These are phyloP conservation scores for Diddensiella santjacobensis DNA, from an alignment of 805 yeast species.

Conservation along the genomic window DNA sequence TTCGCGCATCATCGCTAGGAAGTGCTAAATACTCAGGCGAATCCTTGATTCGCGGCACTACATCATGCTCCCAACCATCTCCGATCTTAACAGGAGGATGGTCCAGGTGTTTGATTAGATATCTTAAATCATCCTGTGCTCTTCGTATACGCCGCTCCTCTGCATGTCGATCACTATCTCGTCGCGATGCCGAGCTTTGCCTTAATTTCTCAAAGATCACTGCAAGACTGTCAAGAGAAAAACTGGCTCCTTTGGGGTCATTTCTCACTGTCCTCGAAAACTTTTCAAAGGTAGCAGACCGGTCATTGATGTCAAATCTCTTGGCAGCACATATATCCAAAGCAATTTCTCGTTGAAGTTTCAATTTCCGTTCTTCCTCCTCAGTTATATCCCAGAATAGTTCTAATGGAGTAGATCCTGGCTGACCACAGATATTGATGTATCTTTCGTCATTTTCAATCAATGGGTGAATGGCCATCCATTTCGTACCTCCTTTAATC, in stretches of 20 bases:
- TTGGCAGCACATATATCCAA: slow-evolving; percentile 46
- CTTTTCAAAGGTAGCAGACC: slow-evolving; percentile 20
- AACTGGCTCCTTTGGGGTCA: slow-evolving; percentile 17
- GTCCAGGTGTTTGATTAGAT: slow-evolving; percentile 29
- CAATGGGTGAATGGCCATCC: slow-evolving; percentile 51
- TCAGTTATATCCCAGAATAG: slow-evolving; percentile 72
- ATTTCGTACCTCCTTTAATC: slow-evolving; percentile 51
- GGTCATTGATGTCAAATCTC: slow-evolving; percentile 26
- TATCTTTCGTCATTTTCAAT: slow-evolving; percentile 57
- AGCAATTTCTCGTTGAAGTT: slow-evolving; percentile 57
- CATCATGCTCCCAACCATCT: slow-evolving; percentile 37
- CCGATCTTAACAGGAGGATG: slow-evolving; percentile 31
- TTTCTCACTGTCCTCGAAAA: slow-evolving; percentile 24
- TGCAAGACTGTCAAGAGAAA: slow-evolving; percentile 15
- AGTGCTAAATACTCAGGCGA: slow-evolving; percentile 37
- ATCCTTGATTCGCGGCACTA: slow-evolving; percentile 30
- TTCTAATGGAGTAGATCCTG: slow-evolving; percentile 75
- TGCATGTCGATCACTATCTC: slow-evolving; percentile 25
- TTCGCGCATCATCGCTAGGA: slow-evolving; percentile 31
- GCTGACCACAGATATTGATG: slow-evolving; percentile 60
- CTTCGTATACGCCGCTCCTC: slow-evolving; percentile 30
- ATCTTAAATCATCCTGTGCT: slow-evolving; percentile 31
- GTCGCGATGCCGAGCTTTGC: slow-evolving; percentile 5
- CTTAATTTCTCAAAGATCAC: slow-evolving; percentile 6
- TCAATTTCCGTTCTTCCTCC: slow-evolving; percentile 52